Base-by-base conservation (phyloP, 1,284 basidiomycete genomes). In the Sparassis latifolia region DNA sequence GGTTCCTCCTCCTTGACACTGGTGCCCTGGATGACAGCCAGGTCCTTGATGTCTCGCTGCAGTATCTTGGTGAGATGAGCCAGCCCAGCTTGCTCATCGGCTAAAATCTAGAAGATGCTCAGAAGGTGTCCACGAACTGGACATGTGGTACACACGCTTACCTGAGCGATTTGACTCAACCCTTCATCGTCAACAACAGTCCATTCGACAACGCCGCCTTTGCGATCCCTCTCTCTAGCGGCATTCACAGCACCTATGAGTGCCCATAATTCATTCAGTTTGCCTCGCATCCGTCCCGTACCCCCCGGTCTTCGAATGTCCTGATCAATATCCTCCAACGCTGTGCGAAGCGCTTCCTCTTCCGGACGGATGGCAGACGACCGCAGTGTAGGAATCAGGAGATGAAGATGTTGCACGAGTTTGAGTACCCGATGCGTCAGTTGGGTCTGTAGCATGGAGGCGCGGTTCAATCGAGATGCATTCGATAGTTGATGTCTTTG, bases 241-340 rank as follows among this genome's bases (percentile, higher is more conserved):
- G 86, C 86, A 53, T 78, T 77, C 12, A 92, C 74, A 49, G 89
- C 85, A n/a, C 89, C 89, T 9, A 93, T 76, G 39, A 87, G 70
- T 10, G 89, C 91, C 91, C 92, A 93, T 30, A 95, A 72, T 66
- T 93, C 92, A 57, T 86, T 88, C 58, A 91, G 62, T 62, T 86
- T 86, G 41, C 80, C 83, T 46, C 83, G 82, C 64, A 92, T 73
- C 63, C 86, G 69, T 46, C 88, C 79, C 66, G 69, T 79, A 53
- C 70, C 75, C 45, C 78, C 75, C 5, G 73, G 73, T 12, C 75
- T 65, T 53, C 80, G 78, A 51, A 92, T 66, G 62, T 89, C 86
- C 55, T 84, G 83, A 63, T 89, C 86, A 53, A 92, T 79, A 53
- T 82, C 80, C 62, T 92, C 89, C 37, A 94, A 72, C 55, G 74